Conservation (phyloP, 2,329 filamentous ascomycete genomes). For the Didymella segeticola region DNA sequence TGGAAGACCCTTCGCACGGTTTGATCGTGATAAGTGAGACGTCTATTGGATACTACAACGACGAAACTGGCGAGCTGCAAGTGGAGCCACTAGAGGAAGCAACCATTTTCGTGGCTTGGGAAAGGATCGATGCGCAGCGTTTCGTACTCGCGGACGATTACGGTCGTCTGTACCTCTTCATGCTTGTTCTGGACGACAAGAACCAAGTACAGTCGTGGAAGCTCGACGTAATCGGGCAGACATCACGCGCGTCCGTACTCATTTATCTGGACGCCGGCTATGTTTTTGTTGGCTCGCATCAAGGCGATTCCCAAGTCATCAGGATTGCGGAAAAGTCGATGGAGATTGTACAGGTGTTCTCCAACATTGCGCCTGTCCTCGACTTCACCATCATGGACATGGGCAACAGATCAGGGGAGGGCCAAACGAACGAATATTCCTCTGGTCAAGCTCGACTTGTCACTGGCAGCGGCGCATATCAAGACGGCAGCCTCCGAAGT, state of each 20-base stretch:
- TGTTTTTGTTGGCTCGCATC: slow-evolving; percentile 89
- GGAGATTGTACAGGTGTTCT: slow-evolving; percentile 74
- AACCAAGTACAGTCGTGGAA: slow-evolving; percentile 75
- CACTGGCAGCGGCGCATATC: slow-evolving; percentile 87
- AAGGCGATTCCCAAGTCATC: slow-evolving; percentile 88
- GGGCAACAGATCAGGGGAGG: slow-evolving; percentile 81
- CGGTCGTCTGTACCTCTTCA: slow-evolving; percentile 82
- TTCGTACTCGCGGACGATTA: slow-evolving; percentile 95
- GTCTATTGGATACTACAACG: slow-evolving; percentile 83
- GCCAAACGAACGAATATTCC: slow-evolving; percentile 86
- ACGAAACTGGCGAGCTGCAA: slow-evolving; percentile 71
- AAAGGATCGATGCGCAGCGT: slow-evolving; percentile 77
- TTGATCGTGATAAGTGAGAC: slow-evolving; percentile 63
- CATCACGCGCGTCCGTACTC: slow-evolving; percentile 77
- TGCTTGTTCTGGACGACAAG: slow-evolving; percentile 70
- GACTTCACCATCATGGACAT: slow-evolving; percentile 98
- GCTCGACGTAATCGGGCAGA: slow-evolving; percentile 70
- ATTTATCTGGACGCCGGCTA: slow-evolving; percentile 77
- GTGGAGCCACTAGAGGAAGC: slow-evolving; percentile 72
- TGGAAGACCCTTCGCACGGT: slow-evolving; percentile 63
- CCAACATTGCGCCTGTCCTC: slow-evolving; percentile 88
- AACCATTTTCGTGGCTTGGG: slow-evolving; percentile 92
- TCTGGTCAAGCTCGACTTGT: slow-evolving; percentile 94
- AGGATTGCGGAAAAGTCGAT: slow-evolving; percentile 67
- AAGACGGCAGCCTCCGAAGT: slow-evolving; percentile 86